Base-by-base conservation (phyloP, 2,329 filamentous ascomycete genomes). In the Pseudogymnoascus sp. region DNA sequence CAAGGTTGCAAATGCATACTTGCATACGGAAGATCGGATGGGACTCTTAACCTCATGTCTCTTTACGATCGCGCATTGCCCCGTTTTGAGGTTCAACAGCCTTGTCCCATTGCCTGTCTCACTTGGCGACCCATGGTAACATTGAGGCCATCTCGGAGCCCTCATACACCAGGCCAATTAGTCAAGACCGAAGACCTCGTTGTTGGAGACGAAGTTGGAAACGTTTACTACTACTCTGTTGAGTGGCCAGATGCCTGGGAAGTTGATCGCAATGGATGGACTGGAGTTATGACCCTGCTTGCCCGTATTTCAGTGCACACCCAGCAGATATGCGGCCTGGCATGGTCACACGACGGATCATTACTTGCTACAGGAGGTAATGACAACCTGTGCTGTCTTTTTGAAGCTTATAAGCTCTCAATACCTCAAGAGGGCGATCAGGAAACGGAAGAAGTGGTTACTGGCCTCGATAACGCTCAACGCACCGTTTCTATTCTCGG, bases 321-420 rank as follows among this genome's bases (percentile, higher is more conserved):
- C 1, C 92, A 97, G 74, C 92, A 97, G 70, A 87, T 99, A 61
- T 99, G 94, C 69, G 93, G 93, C 1, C 78, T 99, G n/a, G 83
- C 89, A 2, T 97, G 92, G 90, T 92, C 91, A 3, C 77, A 79
- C 2, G 84, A 90, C 68, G 91, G 91, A 3, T 79, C 80, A 2
- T 80, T 86, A 36, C 92, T 99, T 71, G 91, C 90, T 11, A 92
- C 90, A 4, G 92, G 94, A 5, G 91, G 90, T 24, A 97, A 99
- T 71, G 94, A 99, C 76, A 97, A 97, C 70, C 74, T 85, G 2
- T 95, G 93, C 70, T 89, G 86, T 67, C 79, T 97, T 1, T 96
- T 95, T 72, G 84, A 92, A 47, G 68, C 71, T 15, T 64, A 66
- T 39, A 63, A 61, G 9, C 60, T 71, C 21, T 41, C 59, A 9